phyloP scores from a whole-genome alignment of 129 eudicot genomes.

The Tagetes patula region DNA sequence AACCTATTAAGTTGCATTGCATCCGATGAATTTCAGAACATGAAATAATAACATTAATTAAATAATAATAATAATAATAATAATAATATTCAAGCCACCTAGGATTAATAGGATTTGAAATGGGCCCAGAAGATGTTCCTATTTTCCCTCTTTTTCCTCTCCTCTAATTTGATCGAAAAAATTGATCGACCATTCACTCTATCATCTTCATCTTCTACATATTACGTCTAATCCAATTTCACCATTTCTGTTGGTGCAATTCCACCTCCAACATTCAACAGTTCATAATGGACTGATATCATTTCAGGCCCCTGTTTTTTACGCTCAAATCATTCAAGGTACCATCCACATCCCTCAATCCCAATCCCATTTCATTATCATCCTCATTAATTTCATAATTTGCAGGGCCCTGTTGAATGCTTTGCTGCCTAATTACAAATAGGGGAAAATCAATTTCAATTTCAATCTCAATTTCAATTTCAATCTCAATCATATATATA shows the following conservation, averaged over 20 bases:
- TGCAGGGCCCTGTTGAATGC: conserved; percentile 34
- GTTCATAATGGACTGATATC: conserved; percentile 32
- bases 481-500: not conserved
- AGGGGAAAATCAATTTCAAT: conserved; percentile 9
- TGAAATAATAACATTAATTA: no score
- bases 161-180: conserved; percentile 30
- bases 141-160: conserved; percentile 29
- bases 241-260: conserved; percentile 39
- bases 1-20: no score
- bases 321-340: conserved; percentile 31
- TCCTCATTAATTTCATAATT: not conserved
- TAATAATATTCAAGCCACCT: no score
- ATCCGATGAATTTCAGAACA: no score
- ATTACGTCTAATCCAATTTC: conserved; percentile 36
- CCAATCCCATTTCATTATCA: not conserved
- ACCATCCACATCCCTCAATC: not conserved
- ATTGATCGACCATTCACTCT: conserved; percentile 33
- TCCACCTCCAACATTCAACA: conserved; percentile 51
- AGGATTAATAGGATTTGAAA: conserved; percentile 23
- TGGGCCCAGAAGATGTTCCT: conserved; percentile 18
- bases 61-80: no score
- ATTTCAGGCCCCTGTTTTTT: conserved; percentile 35
- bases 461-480: not conserved
- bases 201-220: conserved; percentile 28
- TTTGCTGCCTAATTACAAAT: conserved; percentile 36